phyloP scores from a whole-genome alignment of 257 asterid genomes.

The Leonotis leonurus region DNA sequence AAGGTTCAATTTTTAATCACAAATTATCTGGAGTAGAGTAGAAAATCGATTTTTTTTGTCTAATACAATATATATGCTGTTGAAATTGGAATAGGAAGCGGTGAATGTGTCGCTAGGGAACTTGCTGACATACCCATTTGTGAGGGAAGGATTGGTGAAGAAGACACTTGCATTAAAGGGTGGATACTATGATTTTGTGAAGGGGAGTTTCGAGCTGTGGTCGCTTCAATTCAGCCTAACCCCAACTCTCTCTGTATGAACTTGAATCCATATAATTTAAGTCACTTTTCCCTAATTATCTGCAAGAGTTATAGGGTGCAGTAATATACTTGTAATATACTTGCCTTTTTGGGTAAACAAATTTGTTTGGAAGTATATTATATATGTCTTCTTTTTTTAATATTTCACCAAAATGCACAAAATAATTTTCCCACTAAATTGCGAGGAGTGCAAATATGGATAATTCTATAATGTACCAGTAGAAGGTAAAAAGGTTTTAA shows the following conservation, averaged over 20 bases:
- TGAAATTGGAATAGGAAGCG: slow-evolving; percentile 51
- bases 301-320: slow-evolving; percentile 27
- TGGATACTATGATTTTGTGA: slow-evolving; percentile 73
- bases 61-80: too few relatives aligned
- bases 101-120: slow-evolving; percentile 92
- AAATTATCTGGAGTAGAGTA: neutral
- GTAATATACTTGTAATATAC: neutral
- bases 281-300: slow-evolving; percentile 25
- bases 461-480: too few relatives aligned
- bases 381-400: too few relatives aligned
- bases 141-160: slow-evolving; percentile 81
- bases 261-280: slow-evolving; percentile 26
- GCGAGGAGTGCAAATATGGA: too few relatives aligned
- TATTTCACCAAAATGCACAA: neutral
- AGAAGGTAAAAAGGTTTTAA: too few relatives aligned
- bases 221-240: slow-evolving; percentile 71
- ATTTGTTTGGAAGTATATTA: neutral
- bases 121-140: slow-evolving; percentile 80
- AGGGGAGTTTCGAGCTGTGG: slow-evolving; percentile 93
- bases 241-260: slow-evolving; percentile 77
- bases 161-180: slow-evolving; percentile 83
- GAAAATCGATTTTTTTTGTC: too few relatives aligned
- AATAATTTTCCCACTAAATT: neutral
- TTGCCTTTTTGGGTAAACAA: neutral
- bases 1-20: slow-evolving; percentile 29